Base-by-base conservation (phyloP, 106 monocot species). In the Dendrobium nobile region DNA sequence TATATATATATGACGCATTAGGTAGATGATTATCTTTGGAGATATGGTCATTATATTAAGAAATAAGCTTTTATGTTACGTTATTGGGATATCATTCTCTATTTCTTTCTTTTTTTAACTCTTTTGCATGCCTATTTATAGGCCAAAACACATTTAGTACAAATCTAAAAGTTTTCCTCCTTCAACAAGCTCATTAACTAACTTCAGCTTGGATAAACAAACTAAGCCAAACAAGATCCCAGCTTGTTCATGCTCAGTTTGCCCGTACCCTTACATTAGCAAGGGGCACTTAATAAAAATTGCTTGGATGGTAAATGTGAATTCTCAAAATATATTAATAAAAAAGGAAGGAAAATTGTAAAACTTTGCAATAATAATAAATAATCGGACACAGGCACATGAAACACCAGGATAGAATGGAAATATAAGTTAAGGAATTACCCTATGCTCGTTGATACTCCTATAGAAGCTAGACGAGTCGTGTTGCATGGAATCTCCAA, bases 401-500 rank as follows among this genome's bases (percentile, higher is more conserved):
- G 58, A 55, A 58, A 37, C 22, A 78, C 13, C 20, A 58, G 27
- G 24, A 75, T 5, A 45, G 17, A 75, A 59, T 54, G 20, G 64
- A 33, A 67, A 64, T n/a, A 3, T 9, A 8, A 64, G 65, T 40
- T 40, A 13, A 74, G 51, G 75, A 44, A 45, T 81, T 77, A 78
- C 77, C 78, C 67, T 75, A 42, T 42, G 65, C 17, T 67, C 47
- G 41, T 75, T 79, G 55, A 11, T 64, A 79, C 28, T 79, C 67
- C 26, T 41, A 55, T 40, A 27, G 24, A 79, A 65, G 75, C 76
- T 82, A 31, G 55, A 28, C 70, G 82, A 27, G 43, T 43, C 51
- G 8, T 51, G 73, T 13, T 78, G 77, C 33, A 68, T 77, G 77
- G 75, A 51, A 86, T 86, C 86, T 76, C 77, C 79, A 70, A 83